These are phyloP conservation scores for Clonostachys sp. DNA, from an alignment of 2,329 filamentous ascomycete species.

Conservation along the genomic window DNA sequence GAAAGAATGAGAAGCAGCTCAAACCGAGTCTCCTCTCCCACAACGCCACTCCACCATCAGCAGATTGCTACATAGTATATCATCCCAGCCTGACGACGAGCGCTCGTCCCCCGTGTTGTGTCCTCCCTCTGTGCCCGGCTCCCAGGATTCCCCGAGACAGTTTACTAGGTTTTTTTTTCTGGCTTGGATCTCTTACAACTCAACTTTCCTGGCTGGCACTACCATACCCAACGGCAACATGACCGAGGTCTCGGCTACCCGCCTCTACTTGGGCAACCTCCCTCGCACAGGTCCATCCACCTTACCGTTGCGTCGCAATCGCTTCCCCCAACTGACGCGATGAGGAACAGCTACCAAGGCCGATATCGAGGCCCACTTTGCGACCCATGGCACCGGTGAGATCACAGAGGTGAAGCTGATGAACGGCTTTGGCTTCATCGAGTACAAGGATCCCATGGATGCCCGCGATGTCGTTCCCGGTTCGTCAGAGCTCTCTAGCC, in stretches of 20 bases:
- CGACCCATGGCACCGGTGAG: slow-evolving; percentile 90
- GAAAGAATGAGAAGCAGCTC: too few relatives aligned
- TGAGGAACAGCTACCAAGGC: slow-evolving; percentile 79
- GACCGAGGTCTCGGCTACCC: slow-evolving; percentile 88
- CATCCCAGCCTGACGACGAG: too few relatives aligned
- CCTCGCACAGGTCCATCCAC: slow-evolving; percentile 76
- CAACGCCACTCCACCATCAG: too few relatives aligned
- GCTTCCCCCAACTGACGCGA: slow-evolving; percentile 34
- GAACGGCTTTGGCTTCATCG: slow-evolving; percentile 99
- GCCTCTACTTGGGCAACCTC: slow-evolving; percentile 96
- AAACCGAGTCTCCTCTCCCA: too few relatives aligned
- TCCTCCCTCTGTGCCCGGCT: too few relatives aligned
- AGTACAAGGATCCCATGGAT: slow-evolving; percentile 98
- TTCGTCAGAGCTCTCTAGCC: slow-evolving; percentile 39
- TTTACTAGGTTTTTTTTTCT: too few relatives aligned
- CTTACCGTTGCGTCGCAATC: slow-evolving; percentile 4
- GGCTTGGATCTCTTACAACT: too few relatives aligned
- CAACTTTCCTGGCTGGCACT: too few relatives aligned
- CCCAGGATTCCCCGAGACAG: too few relatives aligned
- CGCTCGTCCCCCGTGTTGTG: too few relatives aligned
- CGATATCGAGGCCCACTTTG: slow-evolving; percentile 94
- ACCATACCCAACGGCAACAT: slow-evolving; percentile 30
- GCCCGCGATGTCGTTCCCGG: slow-evolving; percentile 97
- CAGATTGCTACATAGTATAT: too few relatives aligned
- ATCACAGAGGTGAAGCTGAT: slow-evolving; percentile 99